phyloP scores from a whole-genome alignment of 169 alveolate genomes.

The Plasmodium vivax region DNA sequence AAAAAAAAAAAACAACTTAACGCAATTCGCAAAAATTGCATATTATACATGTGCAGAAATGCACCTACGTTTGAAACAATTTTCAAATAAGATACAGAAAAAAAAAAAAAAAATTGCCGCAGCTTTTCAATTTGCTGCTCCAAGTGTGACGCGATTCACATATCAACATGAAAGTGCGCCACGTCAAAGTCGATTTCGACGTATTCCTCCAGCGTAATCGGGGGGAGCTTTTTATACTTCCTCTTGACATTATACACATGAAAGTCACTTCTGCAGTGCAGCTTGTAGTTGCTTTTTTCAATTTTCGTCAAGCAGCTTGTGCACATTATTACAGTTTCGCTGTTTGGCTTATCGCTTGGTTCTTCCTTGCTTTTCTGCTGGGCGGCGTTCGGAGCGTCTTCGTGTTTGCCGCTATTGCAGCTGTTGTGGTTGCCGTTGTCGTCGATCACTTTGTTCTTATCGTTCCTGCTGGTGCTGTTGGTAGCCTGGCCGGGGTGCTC shows the following conservation, averaged over 20 bases:
- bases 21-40: not conserved
- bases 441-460: not conserved
- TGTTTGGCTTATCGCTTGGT: constrained; percentile 5
- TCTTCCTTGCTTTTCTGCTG: not conserved
- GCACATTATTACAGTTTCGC: constrained; percentile 76
- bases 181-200: constrained; percentile 74
- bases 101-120: constrained; percentile 8
- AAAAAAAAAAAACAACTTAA: not conserved
- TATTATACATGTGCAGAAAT: not conserved
- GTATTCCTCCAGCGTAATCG: constrained; percentile 85
- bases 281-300: constrained; percentile 72
- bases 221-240: constrained; percentile 83
- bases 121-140: not conserved
- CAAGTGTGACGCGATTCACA: constrained; percentile 13
- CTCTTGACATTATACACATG: constrained; percentile 87
- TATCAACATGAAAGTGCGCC: constrained; percentile 75
- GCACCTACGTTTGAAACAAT: not conserved
- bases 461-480: not conserved
- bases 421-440: not conserved
- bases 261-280: constrained; percentile 87
- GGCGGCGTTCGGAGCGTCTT: not conserved
- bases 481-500: not conserved
- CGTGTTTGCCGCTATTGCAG: not conserved
- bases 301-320: constrained; percentile 81
- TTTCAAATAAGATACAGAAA: constrained; percentile 29